Conservation (phyloP, 2,329 filamentous ascomycete genomes). For the Neocucurbitaria cava region DNA sequence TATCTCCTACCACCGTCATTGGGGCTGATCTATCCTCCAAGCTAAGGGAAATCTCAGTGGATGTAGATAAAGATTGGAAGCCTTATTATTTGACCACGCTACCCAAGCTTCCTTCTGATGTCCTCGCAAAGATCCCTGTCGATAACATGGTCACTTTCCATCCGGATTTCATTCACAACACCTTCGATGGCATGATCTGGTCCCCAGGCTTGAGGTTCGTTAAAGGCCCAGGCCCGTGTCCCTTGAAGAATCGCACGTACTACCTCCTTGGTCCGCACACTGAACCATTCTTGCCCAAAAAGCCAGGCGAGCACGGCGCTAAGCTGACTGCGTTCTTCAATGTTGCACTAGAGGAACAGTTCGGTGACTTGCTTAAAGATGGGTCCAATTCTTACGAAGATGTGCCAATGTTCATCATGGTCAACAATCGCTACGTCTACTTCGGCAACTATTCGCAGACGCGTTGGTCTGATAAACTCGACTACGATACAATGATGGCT, state of each 20-base stretch:
- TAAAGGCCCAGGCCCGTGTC: conserved; percentile 21
- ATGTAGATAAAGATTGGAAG: conserved; percentile 36
- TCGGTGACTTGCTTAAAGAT: conserved; percentile 24
- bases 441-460: conserved; percentile 55
- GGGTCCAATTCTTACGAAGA: conserved; percentile 41
- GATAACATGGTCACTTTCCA: conserved; percentile 44
- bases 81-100: conserved; percentile 48
- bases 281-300: conserved; percentile 53
- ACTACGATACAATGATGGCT: conserved; percentile 50
- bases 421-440: conserved; percentile 48
- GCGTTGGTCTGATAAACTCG: conserved; percentile 54
- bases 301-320: conserved; percentile 53
- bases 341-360: conserved; percentile 37
- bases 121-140: conserved; percentile 27
- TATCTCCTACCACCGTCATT: conserved; percentile 11
- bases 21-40: conserved; percentile 13
- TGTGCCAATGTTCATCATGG: conserved; percentile 52
- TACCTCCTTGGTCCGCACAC: conserved; percentile 48
- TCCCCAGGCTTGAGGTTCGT: conserved; percentile 52
- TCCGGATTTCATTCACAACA: conserved; percentile 46
- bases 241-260: conserved; percentile 48
- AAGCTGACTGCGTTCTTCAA: conserved; percentile 58
- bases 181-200: conserved; percentile 49
- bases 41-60: conserved; percentile 7
- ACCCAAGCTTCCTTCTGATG: conserved; percentile 13